Conservation (phyloP, 768 basidiomycete species). For the Pleurotus citrinopileatus region DNA sequence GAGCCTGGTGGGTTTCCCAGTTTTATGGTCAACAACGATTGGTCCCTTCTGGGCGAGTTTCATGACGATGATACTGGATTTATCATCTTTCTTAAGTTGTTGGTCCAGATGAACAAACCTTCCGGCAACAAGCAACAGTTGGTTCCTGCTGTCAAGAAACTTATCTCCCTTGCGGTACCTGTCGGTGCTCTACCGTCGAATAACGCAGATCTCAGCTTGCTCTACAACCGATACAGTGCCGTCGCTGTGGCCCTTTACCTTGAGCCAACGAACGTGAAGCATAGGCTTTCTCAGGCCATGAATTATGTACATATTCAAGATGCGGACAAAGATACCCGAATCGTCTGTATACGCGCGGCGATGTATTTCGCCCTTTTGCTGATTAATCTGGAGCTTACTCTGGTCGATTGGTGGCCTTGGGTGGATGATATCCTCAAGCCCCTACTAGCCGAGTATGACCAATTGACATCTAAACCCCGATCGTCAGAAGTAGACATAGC, state of each 20-base stretch:
- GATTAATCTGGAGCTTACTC: conserved; percentile 45
- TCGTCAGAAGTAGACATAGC: conserved; percentile 10
- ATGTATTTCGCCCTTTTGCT: conserved; percentile 67
- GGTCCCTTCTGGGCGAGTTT: conserved; percentile 46
- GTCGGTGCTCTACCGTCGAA: conserved; percentile 68
- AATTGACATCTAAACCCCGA: conserved; percentile 15
- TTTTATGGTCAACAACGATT: conserved; percentile 60
- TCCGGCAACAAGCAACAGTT: conserved; percentile 30
- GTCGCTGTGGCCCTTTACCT: conserved; percentile 70
- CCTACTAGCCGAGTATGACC: conserved; percentile 55
- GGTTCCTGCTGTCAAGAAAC: conserved; percentile 53
- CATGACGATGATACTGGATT: conserved; percentile 68
- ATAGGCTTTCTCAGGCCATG: conserved; percentile 62
- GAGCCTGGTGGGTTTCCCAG: conserved; percentile 65
- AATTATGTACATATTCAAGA: conserved; percentile 66
- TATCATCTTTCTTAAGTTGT: conserved; percentile 76
- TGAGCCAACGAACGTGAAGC: conserved; percentile 39
- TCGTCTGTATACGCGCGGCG: conserved; percentile 73
- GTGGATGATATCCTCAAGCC: conserved; percentile 53
- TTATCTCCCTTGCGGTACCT: conserved; percentile 71
- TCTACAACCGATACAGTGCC: conserved; percentile 80
- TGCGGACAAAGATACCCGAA: conserved; percentile 60
- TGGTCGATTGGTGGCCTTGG: conserved; percentile 61
- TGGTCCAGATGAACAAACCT: conserved; percentile 56
- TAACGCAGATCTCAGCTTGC: conserved; percentile 60